Conservation (phyloP, 805 yeast species). For the Suhomyces kilbournensis region DNA sequence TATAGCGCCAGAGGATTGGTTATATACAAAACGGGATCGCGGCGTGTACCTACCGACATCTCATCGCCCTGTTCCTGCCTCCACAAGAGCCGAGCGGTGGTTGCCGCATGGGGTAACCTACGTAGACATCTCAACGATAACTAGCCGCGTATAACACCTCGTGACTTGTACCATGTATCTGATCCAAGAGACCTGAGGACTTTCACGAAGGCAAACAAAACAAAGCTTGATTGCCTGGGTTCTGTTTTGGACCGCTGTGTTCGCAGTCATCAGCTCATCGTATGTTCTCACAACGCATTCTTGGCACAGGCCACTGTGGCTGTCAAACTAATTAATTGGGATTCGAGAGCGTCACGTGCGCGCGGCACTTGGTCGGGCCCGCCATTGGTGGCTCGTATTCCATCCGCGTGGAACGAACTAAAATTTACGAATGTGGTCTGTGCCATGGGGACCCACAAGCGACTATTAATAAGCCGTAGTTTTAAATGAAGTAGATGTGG, state of each 20-base stretch:
- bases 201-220: not conserved
- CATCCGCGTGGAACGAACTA: too few species aligned
- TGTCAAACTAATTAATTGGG: not conserved
- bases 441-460: too few species aligned
- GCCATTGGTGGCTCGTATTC: not conserved
- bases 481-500: too few species aligned
- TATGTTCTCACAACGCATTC: not conserved
- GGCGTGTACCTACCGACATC: not conserved
- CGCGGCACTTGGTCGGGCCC: not conserved
- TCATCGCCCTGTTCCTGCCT: not conserved
- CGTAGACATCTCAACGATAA: not conserved
- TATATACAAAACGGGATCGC: not conserved
- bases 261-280: not conserved
- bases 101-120: not conserved
- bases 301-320: not conserved
- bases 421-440: not conserved
- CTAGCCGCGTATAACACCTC: not conserved
- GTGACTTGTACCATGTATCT: not conserved
- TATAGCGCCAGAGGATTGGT: not conserved
- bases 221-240: not conserved
- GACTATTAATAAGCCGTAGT: too few species aligned
- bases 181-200: not conserved
- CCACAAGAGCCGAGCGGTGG: not conserved
- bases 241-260: not conserved
- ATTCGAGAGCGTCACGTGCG: not conserved